Base-by-base conservation (phyloP, 192 early-diverging fungal genomes). In the Polychytrium aggregatum region DNA sequence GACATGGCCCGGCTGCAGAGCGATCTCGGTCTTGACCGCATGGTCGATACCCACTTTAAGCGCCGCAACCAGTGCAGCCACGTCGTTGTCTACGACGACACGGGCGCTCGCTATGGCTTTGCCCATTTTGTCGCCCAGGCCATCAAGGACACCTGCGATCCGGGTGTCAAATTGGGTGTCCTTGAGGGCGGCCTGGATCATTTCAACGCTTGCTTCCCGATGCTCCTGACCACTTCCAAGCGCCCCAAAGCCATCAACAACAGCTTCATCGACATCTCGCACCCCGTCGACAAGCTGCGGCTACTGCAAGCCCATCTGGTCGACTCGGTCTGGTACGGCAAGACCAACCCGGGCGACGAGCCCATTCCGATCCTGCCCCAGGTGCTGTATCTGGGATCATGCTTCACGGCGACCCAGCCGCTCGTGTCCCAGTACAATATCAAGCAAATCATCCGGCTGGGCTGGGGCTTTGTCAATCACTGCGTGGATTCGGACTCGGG, bases 381-480 rank as follows among this genome's bases (percentile, higher is more conserved):
- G 20, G 67, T 65, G 41, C 46, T 70, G 25, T 71, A 56, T 26
- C 53, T 70, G 18, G 49, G 60, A 16, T 55, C 50, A 16, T 70
- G 59, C 39, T 72, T 53, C 36, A 59, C 59, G 20, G 58, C 64
- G n/a, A 43, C 27, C 20, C 28, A 47, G 21, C 18, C 20, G 7
- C 30, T 40, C 37, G 22, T 59, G 24, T 16, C n/a, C 1, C 52
- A 50, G 21, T n/a, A 67, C 17, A 38, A 50, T 25, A 70, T 70
- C n/a, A 52, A 50, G n/a, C 60, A 71, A 44, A 48, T 70, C 37
- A 27, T 70, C 24, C 38, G 68, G 37, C 50, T 70, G 18, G 68
- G 68, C 13, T 65, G 62, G 56, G 68, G 67, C 25, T 70, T 70
- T 30, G 46, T 46, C 25, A 47, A 56, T 20, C 24, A 29, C 3